A percentile compares a stretch with the other conserved stretches of the same genome.
Conservation (phyloP, 176 grass and related monocot genomes). For the Oryza punctata region DNA sequence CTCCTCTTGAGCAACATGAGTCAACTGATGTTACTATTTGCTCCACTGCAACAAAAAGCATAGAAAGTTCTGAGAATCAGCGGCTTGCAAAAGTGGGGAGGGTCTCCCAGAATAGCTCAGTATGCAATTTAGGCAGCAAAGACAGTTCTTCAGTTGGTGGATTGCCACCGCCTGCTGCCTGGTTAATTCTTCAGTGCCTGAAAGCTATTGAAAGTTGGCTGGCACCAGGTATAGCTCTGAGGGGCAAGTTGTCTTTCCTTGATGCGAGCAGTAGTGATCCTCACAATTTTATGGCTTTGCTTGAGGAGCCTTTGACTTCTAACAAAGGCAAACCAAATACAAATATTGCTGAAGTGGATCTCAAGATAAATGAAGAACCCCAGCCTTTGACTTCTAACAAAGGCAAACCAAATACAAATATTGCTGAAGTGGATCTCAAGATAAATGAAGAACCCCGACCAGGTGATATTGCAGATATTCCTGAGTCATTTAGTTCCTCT, state of each 20-base stretch:
- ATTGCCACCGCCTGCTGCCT: constrained; percentile 53
- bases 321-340: constrained; percentile 38
- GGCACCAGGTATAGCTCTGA: constrained; percentile 47
- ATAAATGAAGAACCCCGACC: constrained; percentile 37
- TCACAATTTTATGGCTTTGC: constrained; percentile 42
- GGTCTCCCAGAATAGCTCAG: constrained; percentile 61
- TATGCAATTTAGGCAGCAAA: constrained; percentile 40
- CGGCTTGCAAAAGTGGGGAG: constrained; percentile 92
- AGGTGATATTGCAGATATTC: constrained; percentile 19
- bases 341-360: constrained; percentile 24
- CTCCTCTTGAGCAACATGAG: constrained; percentile 62
- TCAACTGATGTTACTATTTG: constrained; percentile 70
- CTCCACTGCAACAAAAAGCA: constrained; percentile 50
- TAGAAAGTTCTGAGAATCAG: constrained; percentile 62
- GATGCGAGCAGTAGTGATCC: constrained; percentile 44
- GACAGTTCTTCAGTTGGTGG: constrained; percentile 32
- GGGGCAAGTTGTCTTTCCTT: constrained; percentile 50
- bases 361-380: constrained; percentile 38
- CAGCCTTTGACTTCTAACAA: constrained; percentile 48
- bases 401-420: constrained; percentile 40
- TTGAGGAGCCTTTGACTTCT: constrained; percentile 56
- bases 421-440: not conserved
- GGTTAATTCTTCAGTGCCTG: constrained; percentile 78
- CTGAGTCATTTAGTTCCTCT: constrained; percentile 32
- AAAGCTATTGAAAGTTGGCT: constrained; percentile 88